Base-by-base conservation (phyloP, 2,329 filamentous ascomycete genomes). In the Claviceps sp. region DNA sequence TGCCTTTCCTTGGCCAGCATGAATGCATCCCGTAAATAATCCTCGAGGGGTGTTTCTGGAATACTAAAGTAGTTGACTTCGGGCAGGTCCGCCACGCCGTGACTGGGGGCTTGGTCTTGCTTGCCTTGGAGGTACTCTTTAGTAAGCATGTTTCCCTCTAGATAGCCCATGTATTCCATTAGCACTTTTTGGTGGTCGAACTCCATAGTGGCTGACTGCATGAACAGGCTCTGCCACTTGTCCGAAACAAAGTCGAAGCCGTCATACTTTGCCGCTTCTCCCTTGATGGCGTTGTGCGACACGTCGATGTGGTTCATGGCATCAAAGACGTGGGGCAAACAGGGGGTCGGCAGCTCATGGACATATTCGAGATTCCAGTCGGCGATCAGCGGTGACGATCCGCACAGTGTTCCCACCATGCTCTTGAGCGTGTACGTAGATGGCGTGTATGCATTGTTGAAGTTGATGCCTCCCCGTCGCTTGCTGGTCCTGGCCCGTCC, bases 391-490 rank as follows among this genome's bases (percentile, higher is more conserved):
- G 71, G 70, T 0, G 62, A 62, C n/a, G 72, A 56, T 5, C 71
- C 71, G 45, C 71, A 74, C 7, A 73, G 52, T 8, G 68, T 69
- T 4, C 65, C 70, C 0, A 64, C 61, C 14, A 73, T 51, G 50
- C 69, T 72, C 57, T 73, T 73, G 30, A 72, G 60, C 0, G 71
- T 73, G 39, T 72, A 73, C 0, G 71, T 73, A 3, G 65, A 63
- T 0, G 70, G 63, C 0, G 71, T 72, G 46, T 68, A 66, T 2
- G 66, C 70, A 34, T 67, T 69, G 14, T 67, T 70, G 47, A 63
- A 65, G 26, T 62, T 70, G 50, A 73, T 61, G 10, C 71, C 71
- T 30, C 71, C 71, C 0, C 65, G 60, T 24, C 54, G 57, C 24
- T n/a, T 26, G 14, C 16, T 2, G 13, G 10, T 30, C 10, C 53